These are phyloP conservation scores for Nannochloropsis oceanica DNA, from an alignment of 108 stramenopile genomes.

Conservation along the genomic window DNA sequence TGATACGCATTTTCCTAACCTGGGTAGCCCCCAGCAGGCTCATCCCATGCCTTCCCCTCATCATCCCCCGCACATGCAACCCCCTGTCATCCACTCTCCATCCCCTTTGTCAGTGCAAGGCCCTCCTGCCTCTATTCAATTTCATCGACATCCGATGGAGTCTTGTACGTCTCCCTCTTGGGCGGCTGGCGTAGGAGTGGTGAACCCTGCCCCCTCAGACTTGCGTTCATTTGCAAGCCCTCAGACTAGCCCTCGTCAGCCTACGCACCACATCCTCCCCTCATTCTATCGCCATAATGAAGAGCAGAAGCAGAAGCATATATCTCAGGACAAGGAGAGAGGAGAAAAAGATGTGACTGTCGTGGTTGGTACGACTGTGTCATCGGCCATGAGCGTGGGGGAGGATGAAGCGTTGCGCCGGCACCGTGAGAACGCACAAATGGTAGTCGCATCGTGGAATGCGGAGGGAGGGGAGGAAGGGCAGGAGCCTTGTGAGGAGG, in stretches of 20 bases:
- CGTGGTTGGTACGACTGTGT: no score
- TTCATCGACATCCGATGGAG: background rate
- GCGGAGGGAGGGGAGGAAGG: background rate
- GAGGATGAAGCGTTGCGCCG: background rate
- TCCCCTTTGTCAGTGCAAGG: background rate
- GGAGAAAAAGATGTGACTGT: no score
- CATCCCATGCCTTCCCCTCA: background rate
- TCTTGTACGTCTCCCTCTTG: background rate
- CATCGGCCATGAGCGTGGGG: background rate
- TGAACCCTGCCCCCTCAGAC: background rate
- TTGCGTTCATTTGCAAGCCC: background rate
- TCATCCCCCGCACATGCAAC: background rate
- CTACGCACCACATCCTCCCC: background rate
- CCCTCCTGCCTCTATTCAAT: background rate
- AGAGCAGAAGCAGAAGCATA: no score
- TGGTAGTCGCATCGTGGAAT: background rate
- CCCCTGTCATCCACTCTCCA: background rate
- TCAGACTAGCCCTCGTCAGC: background rate
- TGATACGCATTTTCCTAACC: background rate
- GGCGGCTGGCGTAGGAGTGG: background rate
- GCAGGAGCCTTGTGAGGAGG: background rate
- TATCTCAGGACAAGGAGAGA: no score
- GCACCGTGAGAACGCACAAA: background rate
- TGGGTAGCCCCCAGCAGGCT: background rate
- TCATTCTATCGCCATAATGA: background rate